phyloP scores from a whole-genome alignment of 164 flowering plant species.

The Vitis rotundifolia region DNA sequence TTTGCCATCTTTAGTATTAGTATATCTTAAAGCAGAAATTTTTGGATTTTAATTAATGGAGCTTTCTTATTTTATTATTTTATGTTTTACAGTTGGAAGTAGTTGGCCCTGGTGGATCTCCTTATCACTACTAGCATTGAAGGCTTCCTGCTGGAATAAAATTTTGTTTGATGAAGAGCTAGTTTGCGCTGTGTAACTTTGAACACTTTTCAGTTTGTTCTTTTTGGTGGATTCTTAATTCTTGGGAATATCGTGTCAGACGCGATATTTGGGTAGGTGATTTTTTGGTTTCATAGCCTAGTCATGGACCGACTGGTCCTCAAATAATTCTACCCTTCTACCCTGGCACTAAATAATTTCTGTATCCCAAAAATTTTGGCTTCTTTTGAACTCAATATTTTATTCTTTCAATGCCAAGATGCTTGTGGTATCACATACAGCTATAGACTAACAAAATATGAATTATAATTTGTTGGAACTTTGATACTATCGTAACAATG shows the following conservation, averaged over 20 bases:
- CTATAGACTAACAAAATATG: background rate
- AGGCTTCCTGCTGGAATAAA: background rate
- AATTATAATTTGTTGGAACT: background rate
- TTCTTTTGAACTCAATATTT: background rate
- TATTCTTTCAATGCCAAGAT: background rate
- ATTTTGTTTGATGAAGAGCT: background rate
- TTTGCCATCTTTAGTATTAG: too few species aligned
- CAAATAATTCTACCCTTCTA: background rate
- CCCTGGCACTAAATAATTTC: background rate
- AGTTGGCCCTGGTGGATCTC: background rate
- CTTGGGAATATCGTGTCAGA: background rate
- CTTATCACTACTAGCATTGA: background rate
- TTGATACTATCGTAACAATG: background rate
- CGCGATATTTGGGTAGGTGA: background rate
- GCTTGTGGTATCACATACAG: background rate
- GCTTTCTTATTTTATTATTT: background rate
- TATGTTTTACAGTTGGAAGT: background rate
- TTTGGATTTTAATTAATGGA: background rate
- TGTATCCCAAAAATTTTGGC: background rate
- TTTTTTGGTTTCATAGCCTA: background rate
- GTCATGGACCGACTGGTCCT: background rate
- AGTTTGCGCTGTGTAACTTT: background rate
- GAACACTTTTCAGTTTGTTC: background rate
- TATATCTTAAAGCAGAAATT: background rate
- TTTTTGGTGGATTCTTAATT: too few species aligned